Base-by-base conservation (phyloP, 441 rosid species). In the Dalechampia spathulata region DNA sequence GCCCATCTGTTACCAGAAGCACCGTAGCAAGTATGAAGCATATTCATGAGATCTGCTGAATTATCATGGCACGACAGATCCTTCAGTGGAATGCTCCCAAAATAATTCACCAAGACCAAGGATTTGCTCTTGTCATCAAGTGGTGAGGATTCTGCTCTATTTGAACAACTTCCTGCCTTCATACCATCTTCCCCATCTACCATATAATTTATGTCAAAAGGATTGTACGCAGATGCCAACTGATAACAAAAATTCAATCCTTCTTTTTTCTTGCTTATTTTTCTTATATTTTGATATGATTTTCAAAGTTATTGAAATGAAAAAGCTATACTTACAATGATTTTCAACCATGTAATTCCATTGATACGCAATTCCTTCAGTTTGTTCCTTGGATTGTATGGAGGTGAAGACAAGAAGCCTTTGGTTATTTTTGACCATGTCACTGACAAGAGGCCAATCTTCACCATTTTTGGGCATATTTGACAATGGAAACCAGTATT, bases 321-420 rank as follows among this genome's bases (percentile, higher is more conserved):
- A n/a, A n/a, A n/a, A n/a, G n/a, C n/a, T n/a, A n/a, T n/a, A n/a
- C 82, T 72, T 72, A 88, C 96, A 86, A 40, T 84, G 87, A 60
- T 91, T 91, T 76, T 88, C 96, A 26, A 86, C 85, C 71, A 86
- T 74, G 82, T 80, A 91, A 52, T 80, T 84, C 98, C 98, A 88
- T 21, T 84, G 98, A 66, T 86, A 91, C 47, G 98, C 95, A 16
- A 86, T 88, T 63, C 90, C 91, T 68, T 91, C 96, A 34, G 69
- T 61, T 48, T 58, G 41, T 74, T 91, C 87, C 71, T 91, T 91
- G 19, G 87, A 71, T 59, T 65, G 22, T 27, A 55, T 71, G 1
- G 96, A 91, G 48, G 96, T 86, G 75, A 91, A 83, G 0, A 82
- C 91, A 15, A 91, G 73, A 36, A 91, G 74, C 59, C 94, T 80